These are phyloP conservation scores for Gyromitra esculenta DNA, from an alignment of 2,329 filamentous ascomycete species.

Conservation along the genomic window DNA sequence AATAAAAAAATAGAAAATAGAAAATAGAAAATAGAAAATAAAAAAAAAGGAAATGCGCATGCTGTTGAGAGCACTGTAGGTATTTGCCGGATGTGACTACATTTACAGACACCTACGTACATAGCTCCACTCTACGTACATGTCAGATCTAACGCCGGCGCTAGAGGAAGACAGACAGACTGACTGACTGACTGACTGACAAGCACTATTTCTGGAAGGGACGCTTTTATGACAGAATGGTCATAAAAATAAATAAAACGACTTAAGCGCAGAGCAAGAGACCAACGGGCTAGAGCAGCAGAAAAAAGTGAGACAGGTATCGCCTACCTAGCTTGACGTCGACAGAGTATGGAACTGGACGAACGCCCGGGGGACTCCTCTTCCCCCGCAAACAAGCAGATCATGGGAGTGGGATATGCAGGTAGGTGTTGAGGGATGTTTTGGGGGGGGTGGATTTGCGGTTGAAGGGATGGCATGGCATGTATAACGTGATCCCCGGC, in stretches of 20 bases:
- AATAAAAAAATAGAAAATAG: no score
- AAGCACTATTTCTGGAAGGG: no score
- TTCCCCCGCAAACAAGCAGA: not conserved
- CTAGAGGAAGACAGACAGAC: not conserved
- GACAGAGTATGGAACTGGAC: conserved; percentile 3
- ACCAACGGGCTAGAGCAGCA: not conserved
- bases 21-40: no score
- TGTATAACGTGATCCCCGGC: not conserved
- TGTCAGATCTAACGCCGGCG: not conserved
- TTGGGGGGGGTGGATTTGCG: not conserved
- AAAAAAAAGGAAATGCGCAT: no score
- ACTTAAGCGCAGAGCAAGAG: not conserved
- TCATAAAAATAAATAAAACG: not conserved
- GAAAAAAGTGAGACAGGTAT: conserved; percentile 3
- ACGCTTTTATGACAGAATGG: not conserved
- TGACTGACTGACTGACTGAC: no score
- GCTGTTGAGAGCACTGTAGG: no score
- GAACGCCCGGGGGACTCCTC: no score
- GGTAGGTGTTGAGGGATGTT: not conserved
- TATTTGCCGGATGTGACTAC: no score
- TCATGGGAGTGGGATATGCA: not conserved
- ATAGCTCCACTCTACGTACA: no score
- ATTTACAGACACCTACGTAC: no score
- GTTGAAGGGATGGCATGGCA: not conserved
- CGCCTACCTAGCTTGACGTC: conserved; percentile 21